Evolutionary conservation across 2,329 filamentous ascomycete genomes (phyloP).

Genomic region (Arthroderma sp.): DNA sequence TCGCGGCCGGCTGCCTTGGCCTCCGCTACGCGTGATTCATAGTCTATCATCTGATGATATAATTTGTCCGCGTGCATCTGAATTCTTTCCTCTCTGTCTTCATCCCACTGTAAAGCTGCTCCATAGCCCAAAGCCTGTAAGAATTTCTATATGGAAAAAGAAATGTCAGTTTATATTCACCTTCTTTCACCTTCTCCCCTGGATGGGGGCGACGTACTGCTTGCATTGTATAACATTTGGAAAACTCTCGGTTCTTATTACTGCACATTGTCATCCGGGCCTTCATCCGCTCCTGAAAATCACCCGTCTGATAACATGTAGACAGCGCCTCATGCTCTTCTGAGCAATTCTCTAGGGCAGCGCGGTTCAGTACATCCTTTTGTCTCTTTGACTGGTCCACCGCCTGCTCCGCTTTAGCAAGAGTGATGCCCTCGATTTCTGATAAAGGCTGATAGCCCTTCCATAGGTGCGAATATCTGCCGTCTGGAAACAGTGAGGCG

Average conservation of each 20-base stretch:
- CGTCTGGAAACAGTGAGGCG: slow-evolving; percentile 53
- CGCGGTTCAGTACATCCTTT: slow-evolving; percentile 60
- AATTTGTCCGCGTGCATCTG: slow-evolving; percentile 92
- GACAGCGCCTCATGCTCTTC: slow-evolving; percentile 72
- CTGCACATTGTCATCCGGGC: slow-evolving; percentile 61
- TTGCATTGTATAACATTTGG: slow-evolving; percentile 82
- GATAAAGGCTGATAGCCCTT: slow-evolving; percentile 69
- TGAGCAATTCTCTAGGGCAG: slow-evolving; percentile 87
- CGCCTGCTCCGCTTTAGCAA: slow-evolving; percentile 69
- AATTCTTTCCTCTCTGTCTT: slow-evolving; percentile 67
- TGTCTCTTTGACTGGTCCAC: slow-evolving; percentile 75
- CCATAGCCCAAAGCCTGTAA: slow-evolving; percentile 84
- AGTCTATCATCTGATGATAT: slow-evolving; percentile 73
- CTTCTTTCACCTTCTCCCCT: background rate
- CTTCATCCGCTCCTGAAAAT: slow-evolving; percentile 44
- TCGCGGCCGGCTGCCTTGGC: slow-evolving; percentile 31
- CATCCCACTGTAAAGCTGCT: slow-evolving; percentile 49
- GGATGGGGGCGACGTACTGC: slow-evolving; percentile 39
- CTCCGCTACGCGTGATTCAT: slow-evolving; percentile 62
- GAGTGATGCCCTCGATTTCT: slow-evolving; percentile 56
- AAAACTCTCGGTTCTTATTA: slow-evolving; percentile 61
- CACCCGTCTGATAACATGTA: slow-evolving; percentile 65
- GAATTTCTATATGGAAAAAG: slow-evolving; percentile 48
- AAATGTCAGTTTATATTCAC: slow-evolving; percentile 3
- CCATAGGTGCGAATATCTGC: slow-evolving; percentile 78